Base-by-base conservation (phyloP, 2,329 filamentous ascomycete species). In the Ophiostoma ulmi region DNA sequence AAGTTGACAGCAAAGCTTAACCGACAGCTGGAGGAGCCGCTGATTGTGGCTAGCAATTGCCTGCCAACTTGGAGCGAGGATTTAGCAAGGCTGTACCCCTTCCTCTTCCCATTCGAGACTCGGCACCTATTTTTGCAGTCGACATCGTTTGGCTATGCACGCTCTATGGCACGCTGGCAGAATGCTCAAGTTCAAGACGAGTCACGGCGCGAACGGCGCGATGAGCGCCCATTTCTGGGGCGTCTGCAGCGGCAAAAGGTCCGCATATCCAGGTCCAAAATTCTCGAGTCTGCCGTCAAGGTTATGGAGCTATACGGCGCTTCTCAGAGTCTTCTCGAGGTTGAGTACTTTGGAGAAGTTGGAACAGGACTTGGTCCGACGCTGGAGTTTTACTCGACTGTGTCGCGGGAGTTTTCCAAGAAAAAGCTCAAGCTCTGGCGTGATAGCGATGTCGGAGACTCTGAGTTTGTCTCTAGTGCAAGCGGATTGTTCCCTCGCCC, bases 301-400 rank as follows among this genome's bases (percentile, higher is more conserved):
- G 95, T 99, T 39, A 98, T 99, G 94, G 94, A 99, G 76, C 86
- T 98, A 2, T 99, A 99, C 76, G 95, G 95, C 0, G 92, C 92
- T n/a, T 97, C 94, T 0, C 92, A 97, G 72, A 98, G 94, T 78
- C 92, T 98, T 38, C 82, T 99, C 0, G 95, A 99, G 77, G 94
- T 99, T 1, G 96, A 99, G 77, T 99, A 99, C 77, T 99, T 99
- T 75, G 95, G 98, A 76, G 95, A 99, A 80, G 95, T 99, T 31
- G 95, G 95, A 71, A 99, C 96, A 35, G 95, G 95, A 66, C 85
- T 99, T 65, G 95, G 95, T 0, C 95, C 95, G 4, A 99, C 95
- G 0, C 85, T 99, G 17, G 95, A 99, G 78, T 99, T 99, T 79
- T 99, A 99, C 80, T 97, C 95, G 0, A 97, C 92, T 0, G 94